Percentiles rank a stretch among this genome's conserved stretches.
phyloP scores from a whole-genome alignment of 1,139 yeast genomes.

The Lodderomyces parapsilosis region DNA sequence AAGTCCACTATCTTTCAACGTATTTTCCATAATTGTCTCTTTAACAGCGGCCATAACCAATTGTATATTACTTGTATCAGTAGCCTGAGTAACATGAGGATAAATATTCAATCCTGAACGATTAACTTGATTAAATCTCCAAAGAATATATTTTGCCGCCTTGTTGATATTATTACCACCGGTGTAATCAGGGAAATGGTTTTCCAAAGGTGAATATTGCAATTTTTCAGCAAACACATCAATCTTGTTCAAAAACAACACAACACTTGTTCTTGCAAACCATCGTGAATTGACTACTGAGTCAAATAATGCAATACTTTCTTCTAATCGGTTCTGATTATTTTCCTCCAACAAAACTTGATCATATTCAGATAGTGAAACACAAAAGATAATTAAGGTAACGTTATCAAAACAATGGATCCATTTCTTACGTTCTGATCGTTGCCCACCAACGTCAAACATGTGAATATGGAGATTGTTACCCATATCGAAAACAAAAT shows the following conservation, averaged over 20 bases:
- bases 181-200: constrained; percentile 83
- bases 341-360: constrained; percentile 81
- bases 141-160: constrained; percentile 90
- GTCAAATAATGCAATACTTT: constrained; percentile 80
- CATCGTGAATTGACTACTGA: constrained; percentile 92
- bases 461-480: constrained; percentile 71
- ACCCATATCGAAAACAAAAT: constrained; percentile 76
- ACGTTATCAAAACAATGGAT: constrained; percentile 94
- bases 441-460: constrained; percentile 93
- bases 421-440: constrained; percentile 94
- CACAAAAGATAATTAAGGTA: constrained; percentile 84
- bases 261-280: constrained; percentile 85
- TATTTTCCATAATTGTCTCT: constrained; percentile 83
- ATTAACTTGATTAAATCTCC: constrained; percentile 87
- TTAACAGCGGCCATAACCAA: constrained; percentile 89
- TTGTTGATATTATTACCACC: constrained; percentile 88
- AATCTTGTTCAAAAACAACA: constrained; percentile 82
- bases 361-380: constrained; percentile 86
- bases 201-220: constrained; percentile 77
- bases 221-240: constrained; percentile 87
- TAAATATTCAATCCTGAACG: constrained; percentile 78
- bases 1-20: constrained; percentile 83
- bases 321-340: constrained; percentile 78
- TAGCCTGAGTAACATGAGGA: constrained; percentile 93
- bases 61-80: constrained; percentile 86